Conservation (phyloP, 306 rosid genomes). For the Trifolium fragiferum region DNA sequence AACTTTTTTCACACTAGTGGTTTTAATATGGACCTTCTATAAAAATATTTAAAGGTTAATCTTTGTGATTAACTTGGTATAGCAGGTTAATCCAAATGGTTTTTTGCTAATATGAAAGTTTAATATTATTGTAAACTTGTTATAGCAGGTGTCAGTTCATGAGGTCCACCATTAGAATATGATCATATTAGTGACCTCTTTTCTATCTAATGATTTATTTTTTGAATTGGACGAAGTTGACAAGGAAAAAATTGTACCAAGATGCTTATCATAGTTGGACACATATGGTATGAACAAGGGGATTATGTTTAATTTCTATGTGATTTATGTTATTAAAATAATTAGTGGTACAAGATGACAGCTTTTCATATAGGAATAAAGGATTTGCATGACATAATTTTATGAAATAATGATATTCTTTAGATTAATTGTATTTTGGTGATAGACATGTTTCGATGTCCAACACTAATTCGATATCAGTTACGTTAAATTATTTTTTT, state of each 20-base stretch:
- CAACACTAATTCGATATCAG: too few species aligned
- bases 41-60: neutral
- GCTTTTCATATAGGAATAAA: slow-evolving; percentile 24
- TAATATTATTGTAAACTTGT: neutral
- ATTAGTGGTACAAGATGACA: slow-evolving; percentile 43
- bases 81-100: neutral
- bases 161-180: neutral
- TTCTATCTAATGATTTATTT: neutral
- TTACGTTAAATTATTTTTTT: too few species aligned
- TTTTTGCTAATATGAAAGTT: neutral
- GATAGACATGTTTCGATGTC: too few species aligned
- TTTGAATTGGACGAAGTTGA: slow-evolving; percentile 52
- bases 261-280: slow-evolving; percentile 34
- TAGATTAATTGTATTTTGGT: too few species aligned
- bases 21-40: too few species aligned
- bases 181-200: neutral
- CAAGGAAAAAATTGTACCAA: slow-evolving; percentile 45
- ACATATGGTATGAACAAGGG: slow-evolving; percentile 43
- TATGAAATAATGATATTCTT: too few species aligned
- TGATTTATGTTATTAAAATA: slow-evolving; percentile 23
- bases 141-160: too few species aligned
- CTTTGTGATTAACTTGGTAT: neutral
- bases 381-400: slow-evolving; percentile 14
- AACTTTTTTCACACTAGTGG: neutral
- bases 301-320: slow-evolving; percentile 31